Evolutionary conservation across 805 yeast species (phyloP).

Genomic region (Kuraishia capsulata): DNA sequence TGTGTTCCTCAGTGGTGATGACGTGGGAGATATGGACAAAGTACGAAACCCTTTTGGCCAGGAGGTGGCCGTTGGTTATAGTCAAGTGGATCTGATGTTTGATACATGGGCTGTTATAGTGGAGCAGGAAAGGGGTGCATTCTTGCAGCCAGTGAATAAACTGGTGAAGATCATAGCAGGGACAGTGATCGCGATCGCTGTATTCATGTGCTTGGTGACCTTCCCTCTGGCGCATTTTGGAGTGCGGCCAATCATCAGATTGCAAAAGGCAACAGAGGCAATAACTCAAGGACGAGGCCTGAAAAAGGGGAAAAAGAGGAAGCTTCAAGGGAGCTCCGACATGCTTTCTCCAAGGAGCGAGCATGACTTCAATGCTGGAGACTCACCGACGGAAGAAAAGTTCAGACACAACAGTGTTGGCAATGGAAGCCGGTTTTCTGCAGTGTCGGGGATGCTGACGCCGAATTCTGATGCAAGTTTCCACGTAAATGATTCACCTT

Average conservation of each 20-base stretch:
- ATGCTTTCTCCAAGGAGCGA: not conserved
- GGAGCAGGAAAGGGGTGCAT: conserved; percentile 49
- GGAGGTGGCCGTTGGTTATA: conserved; percentile 48
- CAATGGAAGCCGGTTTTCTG: not conserved
- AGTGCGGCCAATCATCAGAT: conserved; percentile 69
- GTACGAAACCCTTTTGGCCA: conserved; percentile 24
- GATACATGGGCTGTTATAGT: conserved; percentile 68
- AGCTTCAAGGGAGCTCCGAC: conserved; percentile 2
- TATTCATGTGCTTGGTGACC: conserved; percentile 62
- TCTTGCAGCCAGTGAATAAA: conserved; percentile 51
- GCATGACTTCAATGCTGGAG: not conserved
- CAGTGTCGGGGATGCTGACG: not conserved
- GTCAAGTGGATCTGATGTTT: conserved; percentile 31
- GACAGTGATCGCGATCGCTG: conserved; percentile 72
- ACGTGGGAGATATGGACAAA: conserved; percentile 31
- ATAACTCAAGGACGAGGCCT: conserved; percentile 35
- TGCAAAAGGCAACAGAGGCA: conserved; percentile 77
- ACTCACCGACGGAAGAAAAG: not conserved
- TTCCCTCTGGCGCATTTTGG: conserved; percentile 80
- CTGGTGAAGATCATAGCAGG: conserved; percentile 67
- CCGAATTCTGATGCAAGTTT: not conserved
- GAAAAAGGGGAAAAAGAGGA: conserved; percentile 9
- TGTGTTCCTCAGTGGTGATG: conserved; percentile 21
- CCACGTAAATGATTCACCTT: conserved; percentile 12
- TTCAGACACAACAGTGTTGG: not conserved